Base-by-base conservation (phyloP, 2,329 filamentous ascomycete species). In the Juglanconis sp. region DNA sequence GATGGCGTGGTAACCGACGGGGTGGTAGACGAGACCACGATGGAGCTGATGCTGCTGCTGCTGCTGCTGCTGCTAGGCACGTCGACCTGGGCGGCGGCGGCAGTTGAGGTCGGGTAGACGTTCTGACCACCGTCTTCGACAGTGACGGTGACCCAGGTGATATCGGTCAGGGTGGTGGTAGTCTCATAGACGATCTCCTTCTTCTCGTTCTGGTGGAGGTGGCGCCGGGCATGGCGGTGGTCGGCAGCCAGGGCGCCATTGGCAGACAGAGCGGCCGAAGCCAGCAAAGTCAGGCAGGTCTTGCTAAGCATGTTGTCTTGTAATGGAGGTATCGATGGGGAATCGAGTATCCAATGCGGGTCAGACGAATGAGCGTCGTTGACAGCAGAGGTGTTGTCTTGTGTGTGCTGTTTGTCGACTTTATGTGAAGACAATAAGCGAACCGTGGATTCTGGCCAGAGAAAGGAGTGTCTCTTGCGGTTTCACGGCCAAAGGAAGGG, bases 251-350 rank as follows among this genome's bases (percentile, higher is more conserved):
- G 60, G 62, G 73, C 74, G 69, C 79, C 74, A 66, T 77, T 57
- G 38, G 49, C 73, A 65, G 75, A 71, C 51, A 82, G 72, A 60
- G 77, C 72, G 59, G 76, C 72, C 57, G 76, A 77, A 57, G 76
- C 74, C 60, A 82, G 67, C 61, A 73, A 62, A 59, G 75, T 69
- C 60, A 79, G 61, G 67, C 77, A 65, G 55, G 67, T 72, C 65
- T 78, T 80, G 69, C 72, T 67, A 64, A 74, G 71, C 79, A 81
- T 81, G 17, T 63, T 76, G 70, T 63, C 17, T 64, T 50, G n/a
- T 36, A 9, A 40, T 24, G 35, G 17, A 36, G 13, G 38, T 34
- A 15, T 58, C 15, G 38, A 17, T n/a, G 44, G 34, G 32, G 51
- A 24, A 47, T 56, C 52, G n/a, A 40, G 60, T 44, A 54, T 38